Percentiles rank a stretch among this genome's conserved stretches.
phyloP scores from a whole-genome alignment of 164 flowering plant genomes.

The Macadamia integrifolia region DNA sequence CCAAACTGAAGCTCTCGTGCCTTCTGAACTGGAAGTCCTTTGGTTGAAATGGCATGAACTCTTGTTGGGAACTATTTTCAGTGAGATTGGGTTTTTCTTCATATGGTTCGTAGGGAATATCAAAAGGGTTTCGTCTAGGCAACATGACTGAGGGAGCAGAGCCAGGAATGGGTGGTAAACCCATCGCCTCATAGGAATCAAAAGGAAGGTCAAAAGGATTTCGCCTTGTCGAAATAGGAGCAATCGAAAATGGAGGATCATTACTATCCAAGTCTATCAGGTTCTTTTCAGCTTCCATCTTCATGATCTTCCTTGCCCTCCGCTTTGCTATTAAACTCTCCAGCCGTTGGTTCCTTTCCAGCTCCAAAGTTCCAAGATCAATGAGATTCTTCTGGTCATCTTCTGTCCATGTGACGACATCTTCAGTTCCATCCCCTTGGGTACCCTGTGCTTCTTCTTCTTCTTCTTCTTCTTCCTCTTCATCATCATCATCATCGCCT shows the following conservation, averaged over 20 bases:
- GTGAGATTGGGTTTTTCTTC: slow-evolving; percentile 68
- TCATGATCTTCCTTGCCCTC: slow-evolving; percentile 51
- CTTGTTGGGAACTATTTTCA: slow-evolving; percentile 53
- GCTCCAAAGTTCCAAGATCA: slow-evolving; percentile 68
- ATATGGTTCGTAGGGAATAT: slow-evolving; percentile 68
- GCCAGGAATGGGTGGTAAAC: slow-evolving; percentile 71
- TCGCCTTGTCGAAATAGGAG: slow-evolving; percentile 61
- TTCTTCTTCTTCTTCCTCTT: neutral
- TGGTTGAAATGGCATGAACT: slow-evolving; percentile 38
- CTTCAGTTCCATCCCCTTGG: slow-evolving; percentile 8
- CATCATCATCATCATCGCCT: neutral
- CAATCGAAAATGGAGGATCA: slow-evolving; percentile 44
- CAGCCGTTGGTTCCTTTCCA: slow-evolving; percentile 75
- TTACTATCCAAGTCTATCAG: slow-evolving; percentile 67
- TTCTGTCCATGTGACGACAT: slow-evolving; percentile 18
- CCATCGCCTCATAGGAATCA: slow-evolving; percentile 43
- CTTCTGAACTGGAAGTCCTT: slow-evolving; percentile 61
- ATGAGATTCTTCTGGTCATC: slow-evolving; percentile 52
- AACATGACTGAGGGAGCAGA: slow-evolving; percentile 77
- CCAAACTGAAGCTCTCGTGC: slow-evolving; percentile 66
- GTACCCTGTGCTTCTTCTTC: slow-evolving; percentile 15
- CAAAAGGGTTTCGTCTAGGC: slow-evolving; percentile 79
- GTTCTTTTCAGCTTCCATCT: slow-evolving; percentile 56
- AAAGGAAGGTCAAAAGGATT: slow-evolving; percentile 78
- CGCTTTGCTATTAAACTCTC: slow-evolving; percentile 84